Base-by-base conservation (phyloP, 73 alveolate species). In the Tetrahymena borealis region DNA sequence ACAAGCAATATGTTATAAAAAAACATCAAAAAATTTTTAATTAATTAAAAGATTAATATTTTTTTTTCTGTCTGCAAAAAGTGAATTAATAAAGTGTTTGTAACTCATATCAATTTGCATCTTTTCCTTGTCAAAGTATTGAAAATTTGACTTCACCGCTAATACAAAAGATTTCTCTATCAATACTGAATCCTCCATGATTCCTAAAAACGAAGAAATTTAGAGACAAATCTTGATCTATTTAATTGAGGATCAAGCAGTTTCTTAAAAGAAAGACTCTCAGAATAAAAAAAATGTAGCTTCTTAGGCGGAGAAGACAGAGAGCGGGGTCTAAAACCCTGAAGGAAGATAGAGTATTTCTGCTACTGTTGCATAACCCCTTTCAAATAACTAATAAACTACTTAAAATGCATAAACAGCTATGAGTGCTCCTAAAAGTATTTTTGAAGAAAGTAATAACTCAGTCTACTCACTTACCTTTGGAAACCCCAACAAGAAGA, bases 181-280 rank as follows among this genome's bases (percentile, higher is more conserved):
- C n/a, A n/a, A n/a, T n/a, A n/a, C n/a, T n/a, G n/a, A n/a, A n/a
- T 60, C 85, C 85, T 60, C 85, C 85, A 60, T 60, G 85, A 60
- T 60, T 15, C 37, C 85, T 24, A 60, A 60, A 60, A 60, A 60
- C 85, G 85, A 60, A 60, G 85, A 60, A 60, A 60, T 60, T 35
- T 60, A 60, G 85, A 60, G 38, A 35, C 85, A 60, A 60, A 60
- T 60, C 28, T 60, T 60, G 28, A 60, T 60, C 85, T 60, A 60
- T 60, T 60, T 60, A 35, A 60, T 60, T 3, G 85, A 60, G 9
- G 85, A 60, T 6, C 9, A 60, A 6, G 85, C 85, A 4, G 85
- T 60, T 18, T 60, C 85, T 60, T 35, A 60, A 60, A 60, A 60
- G 38, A 60, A 41, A 41, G 33, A 10, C 78, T 41, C 85, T 1